These are phyloP conservation scores for Keithomyces neogunnii DNA, from an alignment of 2,329 filamentous ascomycete species.

Conservation along the genomic window DNA sequence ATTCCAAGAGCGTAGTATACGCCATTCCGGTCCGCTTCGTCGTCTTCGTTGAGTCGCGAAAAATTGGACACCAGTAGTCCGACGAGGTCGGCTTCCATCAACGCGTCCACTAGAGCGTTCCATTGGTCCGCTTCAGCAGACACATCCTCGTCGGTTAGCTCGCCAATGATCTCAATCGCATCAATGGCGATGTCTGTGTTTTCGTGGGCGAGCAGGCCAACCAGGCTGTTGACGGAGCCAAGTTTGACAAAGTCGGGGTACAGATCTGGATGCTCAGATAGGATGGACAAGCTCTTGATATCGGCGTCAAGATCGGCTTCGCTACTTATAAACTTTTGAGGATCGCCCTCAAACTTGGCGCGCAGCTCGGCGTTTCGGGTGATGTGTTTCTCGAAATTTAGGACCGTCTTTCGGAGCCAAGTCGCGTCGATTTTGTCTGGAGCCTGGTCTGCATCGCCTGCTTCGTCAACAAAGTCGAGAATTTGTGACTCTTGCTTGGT, in stretches of 20 bases:
- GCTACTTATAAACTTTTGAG: constrained; percentile 72
- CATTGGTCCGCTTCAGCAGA: constrained; percentile 73
- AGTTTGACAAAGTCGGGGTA: constrained; percentile 73
- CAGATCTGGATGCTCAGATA: constrained; percentile 78
- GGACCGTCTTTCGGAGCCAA: constrained; percentile 75
- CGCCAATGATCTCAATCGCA: constrained; percentile 78
- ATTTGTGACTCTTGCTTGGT: constrained; percentile 72
- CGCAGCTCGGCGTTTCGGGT: constrained; percentile 84
- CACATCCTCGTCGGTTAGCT: constrained; percentile 91
- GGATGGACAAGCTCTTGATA: constrained; percentile 77
- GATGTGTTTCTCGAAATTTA: constrained; percentile 86
- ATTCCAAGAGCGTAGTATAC: constrained; percentile 80
- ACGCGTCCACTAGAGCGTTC: constrained; percentile 61
- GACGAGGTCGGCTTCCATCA: constrained; percentile 62
- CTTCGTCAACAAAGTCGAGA: constrained; percentile 73
- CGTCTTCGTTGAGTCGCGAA: constrained; percentile 66
- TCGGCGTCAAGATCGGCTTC: constrained; percentile 87
- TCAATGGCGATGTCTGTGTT: constrained; percentile 96
- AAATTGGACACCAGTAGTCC: constrained; percentile 72
- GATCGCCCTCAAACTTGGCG: constrained; percentile 72
- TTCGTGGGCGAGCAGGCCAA: constrained; percentile 80
- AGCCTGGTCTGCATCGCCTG: constrained; percentile 23
- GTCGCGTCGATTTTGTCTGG: constrained; percentile 72
- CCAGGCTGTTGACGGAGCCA: constrained; percentile 64
- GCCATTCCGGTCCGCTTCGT: constrained; percentile 65